These are phyloP conservation scores for Spathaspora sp. DNA, from an alignment of 1,139 yeast species.

Conservation along the genomic window DNA sequence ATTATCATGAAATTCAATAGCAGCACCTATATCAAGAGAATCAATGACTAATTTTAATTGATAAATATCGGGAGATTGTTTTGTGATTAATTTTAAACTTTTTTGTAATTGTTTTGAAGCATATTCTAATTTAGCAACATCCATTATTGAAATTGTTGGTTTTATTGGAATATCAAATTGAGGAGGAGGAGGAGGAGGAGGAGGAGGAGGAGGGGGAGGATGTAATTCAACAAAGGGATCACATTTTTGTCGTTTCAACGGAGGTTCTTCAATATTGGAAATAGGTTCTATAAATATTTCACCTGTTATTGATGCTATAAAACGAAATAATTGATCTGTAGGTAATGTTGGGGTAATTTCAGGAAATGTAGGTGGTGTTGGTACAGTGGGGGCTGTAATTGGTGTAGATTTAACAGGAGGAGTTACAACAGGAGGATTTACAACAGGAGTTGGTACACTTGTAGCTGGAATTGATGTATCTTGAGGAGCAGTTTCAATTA, in stretches of 20 bases:
- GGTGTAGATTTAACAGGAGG: too few species aligned
- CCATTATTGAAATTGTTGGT: slow-evolving; percentile 30
- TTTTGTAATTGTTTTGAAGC: slow-evolving; percentile 49
- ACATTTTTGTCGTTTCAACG: background rate
- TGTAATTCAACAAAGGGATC: background rate
- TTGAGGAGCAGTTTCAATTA: background rate
- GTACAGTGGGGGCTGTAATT: too few species aligned
- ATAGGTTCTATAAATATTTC: background rate
- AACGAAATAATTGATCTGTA: background rate
- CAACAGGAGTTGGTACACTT: background rate
- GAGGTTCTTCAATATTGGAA: background rate
- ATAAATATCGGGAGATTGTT: slow-evolving; percentile 52
- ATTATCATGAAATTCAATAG: slow-evolving; percentile 52
- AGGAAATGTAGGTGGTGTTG: background rate
- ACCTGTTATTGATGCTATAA: background rate
- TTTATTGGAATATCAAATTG: slow-evolving; percentile 11
- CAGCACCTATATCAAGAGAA: slow-evolving; percentile 36
- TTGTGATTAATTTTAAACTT: slow-evolving; percentile 49
- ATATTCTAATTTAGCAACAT: slow-evolving; percentile 42
- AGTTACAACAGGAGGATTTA: too few species aligned
- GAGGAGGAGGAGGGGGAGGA: slow-evolving; percentile 3
- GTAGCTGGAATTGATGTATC: background rate
- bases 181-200: slow-evolving; percentile 4
- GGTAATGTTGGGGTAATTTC: background rate
- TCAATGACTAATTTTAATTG: slow-evolving; percentile 34